Base-by-base conservation (phyloP, 345 rosid genomes). In the Corchorus capsularis region DNA sequence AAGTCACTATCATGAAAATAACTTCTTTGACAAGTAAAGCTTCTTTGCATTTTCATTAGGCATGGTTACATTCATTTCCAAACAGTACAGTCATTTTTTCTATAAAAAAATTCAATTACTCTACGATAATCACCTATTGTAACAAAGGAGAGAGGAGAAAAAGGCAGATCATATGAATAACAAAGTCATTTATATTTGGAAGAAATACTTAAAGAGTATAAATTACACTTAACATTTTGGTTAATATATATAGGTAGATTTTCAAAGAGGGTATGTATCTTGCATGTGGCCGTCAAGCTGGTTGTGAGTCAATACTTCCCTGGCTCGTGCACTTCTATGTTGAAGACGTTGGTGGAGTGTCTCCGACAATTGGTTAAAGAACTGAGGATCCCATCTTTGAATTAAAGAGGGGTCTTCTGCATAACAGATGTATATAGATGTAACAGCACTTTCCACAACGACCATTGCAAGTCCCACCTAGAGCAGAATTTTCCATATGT, bases 391-490 rank as follows among this genome's bases (percentile, higher is more conserved):
- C 95, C 95, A 92, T 80, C 95, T 81, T 56, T 85, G 87, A 67
- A 91, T 92, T 86, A 93, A 74, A 64, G 81, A 76, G 5, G 98
- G 97, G 57, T 96, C 98, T 87, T 93, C 98, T 14, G 97, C 99
- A 13, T 87, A 93, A 81, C 97, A 96, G 39, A 96, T 84, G 82
- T 92, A 96, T 77, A 96, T 91, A 6, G 98, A 93, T 34, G 98
- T 96, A 27, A 91, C 98, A 0, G 98, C 97, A 57, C 99, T 90
- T 81, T 96, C 99, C 50, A 96, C 98, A 20, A 90, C 97, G 17
- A 90, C 98, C 96, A 96, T 87, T 45, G 93, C 97, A 34, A 96
- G 54, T 74, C 98, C 99, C 52, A 96, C 97, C 98, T 93, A 87
- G 49, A 65, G 12, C 4, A 59, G 45, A 11, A 79, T 41, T 49